Evolutionary conservation across 2,329 filamentous ascomycete genomes (phyloP).

Genomic region (Sclerotinia trifoliorum): DNA sequence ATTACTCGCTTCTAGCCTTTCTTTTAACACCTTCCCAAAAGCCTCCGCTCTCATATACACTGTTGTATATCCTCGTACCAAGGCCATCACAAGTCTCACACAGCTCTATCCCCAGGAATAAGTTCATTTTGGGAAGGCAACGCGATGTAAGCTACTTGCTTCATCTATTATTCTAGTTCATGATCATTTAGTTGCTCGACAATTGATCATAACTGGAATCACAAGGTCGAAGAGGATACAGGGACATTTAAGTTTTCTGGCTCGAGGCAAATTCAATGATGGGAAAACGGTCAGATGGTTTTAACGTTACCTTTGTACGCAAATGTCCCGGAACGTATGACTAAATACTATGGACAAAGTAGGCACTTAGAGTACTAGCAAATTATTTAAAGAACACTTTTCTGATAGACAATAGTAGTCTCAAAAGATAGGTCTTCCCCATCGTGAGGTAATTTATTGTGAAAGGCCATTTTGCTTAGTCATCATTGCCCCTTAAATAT

Average conservation of each 20-base stretch:
- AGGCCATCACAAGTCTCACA: background rate
- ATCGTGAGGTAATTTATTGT: background rate
- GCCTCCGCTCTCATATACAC: background rate
- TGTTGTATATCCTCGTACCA: background rate
- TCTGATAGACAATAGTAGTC: background rate
- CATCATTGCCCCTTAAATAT: background rate
- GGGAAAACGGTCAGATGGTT: background rate
- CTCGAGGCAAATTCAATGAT: background rate
- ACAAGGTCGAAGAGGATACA: background rate
- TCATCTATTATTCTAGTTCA: constrained; percentile 4
- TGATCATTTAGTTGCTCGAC: background rate
- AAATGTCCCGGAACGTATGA: background rate
- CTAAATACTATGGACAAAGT: background rate
- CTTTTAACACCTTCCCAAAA: background rate
- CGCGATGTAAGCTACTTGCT: background rate
- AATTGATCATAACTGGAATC: no score
- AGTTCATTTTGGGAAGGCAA: background rate
- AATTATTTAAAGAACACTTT: background rate
- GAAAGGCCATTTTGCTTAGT: background rate
- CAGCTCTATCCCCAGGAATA: background rate
- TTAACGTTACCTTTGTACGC: background rate
- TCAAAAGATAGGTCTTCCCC: background rate
- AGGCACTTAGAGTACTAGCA: background rate
- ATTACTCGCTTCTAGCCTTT: background rate
- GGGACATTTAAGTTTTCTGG: background rate